Evolutionary conservation across 768 basidiomycete genomes (phyloP), one percentile per base, ranked within the genome.

Genomic region (Clathrus columnatus): DNA sequence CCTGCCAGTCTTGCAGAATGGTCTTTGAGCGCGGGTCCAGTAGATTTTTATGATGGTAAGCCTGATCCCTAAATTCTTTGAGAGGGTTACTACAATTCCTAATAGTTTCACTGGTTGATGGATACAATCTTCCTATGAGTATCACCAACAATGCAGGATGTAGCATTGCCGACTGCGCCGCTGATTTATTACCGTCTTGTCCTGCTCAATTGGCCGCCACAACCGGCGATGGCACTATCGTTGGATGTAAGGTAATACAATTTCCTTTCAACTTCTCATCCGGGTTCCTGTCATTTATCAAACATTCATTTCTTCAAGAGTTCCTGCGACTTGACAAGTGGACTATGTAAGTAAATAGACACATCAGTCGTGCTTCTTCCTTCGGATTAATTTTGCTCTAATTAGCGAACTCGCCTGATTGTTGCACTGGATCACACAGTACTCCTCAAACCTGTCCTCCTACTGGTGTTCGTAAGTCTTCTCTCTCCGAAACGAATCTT

Each of bases 1-100:
- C 86, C 86, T 43, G 84, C 80, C 8, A 76, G 78, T 4, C 69
- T 87, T 32, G 85, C 85, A 1, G 84, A 87, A 61, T 86, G 78
- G 70, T 84, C 81, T n/a, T 67, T 86, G 7, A 43, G 43, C 20
- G 73, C 63, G 43, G 73, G 69, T 14, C 73, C 70, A 47, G 20
- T 42, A 1, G 85, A 86, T 59, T 82, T 70, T 58, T 86, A 84
- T 52, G 83, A 85, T 64, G 78, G 82, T 82, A 50, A 69, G 60
- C 6, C 4, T 26, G 21, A 27, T 36, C 23, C 20, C 21, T 16
- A 5, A 6, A 7, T 32, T 2, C 45, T 11, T 27, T 1, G 4
- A 16, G 41, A 7, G 5, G 32, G 20, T 20, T 5, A 5, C 23
- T 17, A 41, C 30, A 6, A 36, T 20, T 11, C 18, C 32, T 23